Evolutionary conservation across 768 basidiomycete genomes (phyloP).

Genomic region (Trametes maxima): DNA sequence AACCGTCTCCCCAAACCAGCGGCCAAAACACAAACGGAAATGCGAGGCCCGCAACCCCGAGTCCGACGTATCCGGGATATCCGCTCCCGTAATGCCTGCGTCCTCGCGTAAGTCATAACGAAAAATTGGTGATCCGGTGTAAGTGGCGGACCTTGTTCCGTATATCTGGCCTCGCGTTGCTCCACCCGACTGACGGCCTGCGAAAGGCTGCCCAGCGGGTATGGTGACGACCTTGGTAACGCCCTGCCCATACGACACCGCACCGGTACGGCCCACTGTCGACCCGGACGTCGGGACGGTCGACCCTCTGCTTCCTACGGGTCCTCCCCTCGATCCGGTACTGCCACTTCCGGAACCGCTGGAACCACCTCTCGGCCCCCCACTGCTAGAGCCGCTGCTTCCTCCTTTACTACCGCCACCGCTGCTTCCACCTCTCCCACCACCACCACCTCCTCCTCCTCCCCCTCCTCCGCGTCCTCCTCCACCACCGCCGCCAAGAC

Average conservation of each 20-base stretch:
- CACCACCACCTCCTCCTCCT: conserved; percentile 23
- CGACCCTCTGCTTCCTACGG: conserved; percentile 13
- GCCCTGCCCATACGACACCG: conserved; percentile 33
- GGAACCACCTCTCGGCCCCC: not conserved
- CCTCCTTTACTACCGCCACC: conserved; percentile 19
- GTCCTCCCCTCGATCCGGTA: conserved; percentile 7
- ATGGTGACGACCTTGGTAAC: conserved; percentile 29
- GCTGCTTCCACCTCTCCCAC: conserved; percentile 21
- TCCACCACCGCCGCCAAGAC: conserved; percentile 18
- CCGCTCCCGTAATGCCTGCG: conserved; percentile 62
- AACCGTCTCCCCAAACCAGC: conserved; percentile 47
- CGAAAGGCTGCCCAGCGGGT: conserved; percentile 33
- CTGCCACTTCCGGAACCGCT: conserved; percentile 5
- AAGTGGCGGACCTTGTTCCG: conserved; percentile 7
- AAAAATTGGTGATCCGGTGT: not conserved
- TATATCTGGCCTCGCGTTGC: conserved; percentile 40
- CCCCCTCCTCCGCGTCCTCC: not conserved
- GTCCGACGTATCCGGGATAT: conserved; percentile 51
- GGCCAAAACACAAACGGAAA: conserved; percentile 76
- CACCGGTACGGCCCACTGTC: conserved; percentile 24
- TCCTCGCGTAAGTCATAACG: not conserved
- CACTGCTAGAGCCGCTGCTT: conserved; percentile 8
- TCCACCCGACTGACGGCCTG: conserved; percentile 50
- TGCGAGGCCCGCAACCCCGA: conserved; percentile 49
- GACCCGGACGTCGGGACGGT: conserved; percentile 26